Base-by-base conservation (phyloP, 2,329 filamentous ascomycete genomes). In the Laburnicola sp. region DNA sequence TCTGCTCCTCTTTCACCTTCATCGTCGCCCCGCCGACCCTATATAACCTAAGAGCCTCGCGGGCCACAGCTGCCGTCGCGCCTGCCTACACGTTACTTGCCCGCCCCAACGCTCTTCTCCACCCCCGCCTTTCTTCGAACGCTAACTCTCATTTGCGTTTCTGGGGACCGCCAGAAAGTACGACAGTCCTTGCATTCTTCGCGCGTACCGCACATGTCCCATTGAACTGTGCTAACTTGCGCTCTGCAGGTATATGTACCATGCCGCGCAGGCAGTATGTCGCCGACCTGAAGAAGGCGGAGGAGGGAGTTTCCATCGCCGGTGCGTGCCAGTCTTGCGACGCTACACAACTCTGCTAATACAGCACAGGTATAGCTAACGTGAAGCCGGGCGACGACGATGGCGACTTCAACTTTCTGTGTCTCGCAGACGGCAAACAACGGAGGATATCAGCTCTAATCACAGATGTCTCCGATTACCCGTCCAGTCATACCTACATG, bases 251-350 rank as follows among this genome's bases (percentile, higher is more conserved):
- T 10, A 30, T 42, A 35, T 42, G 35, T 58, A 71, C 10, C 48
- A 91, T 91, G 88, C 81, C 85, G 57, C 80, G 85, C 51, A 82
- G 80, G 62, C 80, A 82, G 31, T 92, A 89, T 69, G 77, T 84
- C 41, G 74, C 77, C 44, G 87, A 92, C 66, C 74, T 78, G 63
- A 75, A 68, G 26, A 71, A 74, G 37, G 77, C 72, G 6, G 73
- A 70, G 5, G 53, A 63, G 10, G 62, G 66, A 35, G 64, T 72
- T 21, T 62, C 62, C 2, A 74, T 83, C 40, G 56, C 74, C 1
- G 73, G 45, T 42, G 41, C 4, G 37, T 41, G 21, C 21, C 16
- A n/a, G n/a, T 11, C 25, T 11, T 23, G 9, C 10, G 2, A 3
- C 16, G n/a, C 38, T 28, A 32, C 7, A 32, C 30, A 32, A 7